phyloP scores from a whole-genome alignment of 2,329 filamentous ascomycete species.

The Penicillium paneum region DNA sequence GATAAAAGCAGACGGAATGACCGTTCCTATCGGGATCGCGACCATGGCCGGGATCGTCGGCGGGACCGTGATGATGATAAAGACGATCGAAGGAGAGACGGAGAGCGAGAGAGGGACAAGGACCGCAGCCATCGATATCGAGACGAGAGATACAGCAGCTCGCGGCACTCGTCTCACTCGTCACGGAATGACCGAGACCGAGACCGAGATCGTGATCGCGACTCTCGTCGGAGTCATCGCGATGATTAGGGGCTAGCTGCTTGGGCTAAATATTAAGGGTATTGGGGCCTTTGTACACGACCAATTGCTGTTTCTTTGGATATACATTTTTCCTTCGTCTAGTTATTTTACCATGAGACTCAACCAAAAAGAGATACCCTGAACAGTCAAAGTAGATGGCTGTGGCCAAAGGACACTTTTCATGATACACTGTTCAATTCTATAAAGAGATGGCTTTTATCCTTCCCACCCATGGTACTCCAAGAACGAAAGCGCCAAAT shows the following conservation, averaged over 20 bases:
- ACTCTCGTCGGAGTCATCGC: constrained; percentile 31
- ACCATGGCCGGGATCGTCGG: constrained; percentile 33
- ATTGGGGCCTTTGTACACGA: constrained; percentile 3
- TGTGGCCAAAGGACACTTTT: neutral
- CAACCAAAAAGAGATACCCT: constrained; percentile 22
- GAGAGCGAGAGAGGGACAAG: constrained; percentile 27
- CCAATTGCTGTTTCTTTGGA: neutral
- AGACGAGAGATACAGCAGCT: constrained; percentile 34
- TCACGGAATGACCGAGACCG: constrained; percentile 32
- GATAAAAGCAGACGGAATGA: constrained; percentile 33
- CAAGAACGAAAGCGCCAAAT: constrained; percentile 23
- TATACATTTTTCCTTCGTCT: neutral
- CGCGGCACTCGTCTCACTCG: constrained; percentile 33
- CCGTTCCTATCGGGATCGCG: constrained; percentile 33
- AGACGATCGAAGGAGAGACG: constrained; percentile 21
- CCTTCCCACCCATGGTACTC: constrained; percentile 22
- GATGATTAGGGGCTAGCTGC: constrained; percentile 21
- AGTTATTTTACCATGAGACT: neutral
- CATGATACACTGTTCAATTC: constrained; percentile 17
- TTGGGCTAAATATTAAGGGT: neutral
- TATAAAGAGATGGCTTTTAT: constrained; percentile 27
- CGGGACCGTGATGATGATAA: constrained; percentile 30
- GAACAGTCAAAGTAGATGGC: neutral
- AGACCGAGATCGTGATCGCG: constrained; percentile 21
- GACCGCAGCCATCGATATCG: constrained; percentile 32